Evolutionary conservation across 257 asterid species (phyloP), one percentile per base, ranked within the genome.

Genomic region (Prunella vulgaris): DNA sequence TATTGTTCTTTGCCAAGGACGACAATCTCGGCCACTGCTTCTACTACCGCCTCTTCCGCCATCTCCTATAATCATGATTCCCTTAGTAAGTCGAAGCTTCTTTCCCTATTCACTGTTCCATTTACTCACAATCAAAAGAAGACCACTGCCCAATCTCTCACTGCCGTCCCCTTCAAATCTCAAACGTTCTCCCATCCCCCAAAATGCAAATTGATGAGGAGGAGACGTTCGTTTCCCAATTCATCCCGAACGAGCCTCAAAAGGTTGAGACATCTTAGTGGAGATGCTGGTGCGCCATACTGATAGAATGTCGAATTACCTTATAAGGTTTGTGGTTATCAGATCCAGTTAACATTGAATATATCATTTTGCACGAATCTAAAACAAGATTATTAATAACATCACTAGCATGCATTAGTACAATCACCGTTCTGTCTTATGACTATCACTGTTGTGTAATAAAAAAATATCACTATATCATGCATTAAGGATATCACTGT

Each of bases 281-380:
- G 97, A 90, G 77, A 92, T 96, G 2, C 89, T 91, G 6, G 96
- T 87, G 66, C 88, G 96, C 0, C n/a, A n/a, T n/a, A n/a, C n/a
- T n/a, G n/a, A n/a, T n/a, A n/a, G n/a, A n/a, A n/a, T n/a, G n/a
- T n/a, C n/a, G n/a, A n/a, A n/a, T n/a, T n/a, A n/a, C n/a, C n/a
- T n/a, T n/a, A n/a, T n/a, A n/a, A n/a, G n/a, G n/a, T n/a, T n/a
- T n/a, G n/a, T n/a, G n/a, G n/a, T n/a, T n/a, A n/a, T n/a, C n/a
- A n/a, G n/a, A n/a, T n/a, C n/a, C n/a, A n/a, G n/a, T n/a, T n/a
- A n/a, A n/a, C n/a, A n/a, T n/a, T n/a, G n/a, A n/a, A n/a, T n/a
- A n/a, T n/a, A n/a, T n/a, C n/a, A n/a, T n/a, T n/a, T n/a, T n/a
- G n/a, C n/a, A n/a, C n/a, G n/a, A n/a, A n/a, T n/a, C n/a, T n/a